Evolutionary conservation across 1,284 basidiomycete genomes (phyloP).

Genomic region (Takashimella koratensis): DNA sequence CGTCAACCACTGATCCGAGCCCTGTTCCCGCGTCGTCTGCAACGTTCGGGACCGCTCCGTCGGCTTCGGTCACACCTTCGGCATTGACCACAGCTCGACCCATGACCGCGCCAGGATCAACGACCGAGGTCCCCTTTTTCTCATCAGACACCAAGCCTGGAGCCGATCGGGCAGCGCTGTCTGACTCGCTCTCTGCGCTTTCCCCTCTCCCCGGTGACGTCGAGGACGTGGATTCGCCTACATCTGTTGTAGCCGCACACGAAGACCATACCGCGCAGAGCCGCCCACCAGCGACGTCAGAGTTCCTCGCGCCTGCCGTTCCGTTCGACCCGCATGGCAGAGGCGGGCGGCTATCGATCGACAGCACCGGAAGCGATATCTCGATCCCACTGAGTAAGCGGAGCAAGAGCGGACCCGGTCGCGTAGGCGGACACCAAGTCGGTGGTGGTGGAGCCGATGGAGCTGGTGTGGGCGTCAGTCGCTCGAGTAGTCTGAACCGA

Average conservation of each 20-base stretch:
- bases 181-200: too few species aligned
- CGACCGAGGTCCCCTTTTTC: too few species aligned
- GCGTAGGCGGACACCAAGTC: background rate
- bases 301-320: too few species aligned
- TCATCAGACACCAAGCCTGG: too few species aligned
- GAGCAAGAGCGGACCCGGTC: background rate
- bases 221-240: too few species aligned
- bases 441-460: background rate
- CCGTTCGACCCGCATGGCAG: background rate
- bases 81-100: background rate
- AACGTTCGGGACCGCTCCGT: background rate
- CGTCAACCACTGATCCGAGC: background rate
- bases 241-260: too few species aligned
- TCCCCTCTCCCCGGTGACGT: too few species aligned
- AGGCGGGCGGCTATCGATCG: background rate
- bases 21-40: background rate
- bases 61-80: background rate
- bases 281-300: too few species aligned
- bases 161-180: too few species aligned
- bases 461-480: background rate
- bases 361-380: background rate
- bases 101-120: background rate
- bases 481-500: background rate
- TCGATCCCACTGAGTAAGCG: background rate
- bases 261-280: too few species aligned